Evolutionary conservation across 352 stramenopile genomes (phyloP), one percentile per base, ranked within the genome.

Genomic region (Phytopythium delawarense): DNA sequence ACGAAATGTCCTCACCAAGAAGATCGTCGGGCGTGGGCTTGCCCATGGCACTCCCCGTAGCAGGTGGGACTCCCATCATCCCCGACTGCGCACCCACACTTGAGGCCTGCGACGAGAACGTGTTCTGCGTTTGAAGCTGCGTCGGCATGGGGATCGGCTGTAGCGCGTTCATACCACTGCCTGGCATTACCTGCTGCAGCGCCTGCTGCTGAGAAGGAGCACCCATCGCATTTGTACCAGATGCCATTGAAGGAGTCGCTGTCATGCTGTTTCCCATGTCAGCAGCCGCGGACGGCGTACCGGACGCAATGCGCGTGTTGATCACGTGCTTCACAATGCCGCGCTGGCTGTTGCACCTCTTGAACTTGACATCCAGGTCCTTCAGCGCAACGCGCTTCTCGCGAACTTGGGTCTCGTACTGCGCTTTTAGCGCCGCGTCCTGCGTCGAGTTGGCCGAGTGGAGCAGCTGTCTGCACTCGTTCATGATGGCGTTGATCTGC

Each of bases 321-420:
- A 93, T 92, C 48, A 93, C 84, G 58, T 88, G 75, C 63, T 89
- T 87, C n/a, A 95, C 82, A 58, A 93, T 88, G 16, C 84, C 81
- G 23, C 86, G 75, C 63, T 95, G 87, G 39, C 73, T 90, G 28
- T 76, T 81, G 63, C 82, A 93, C 62, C 84, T 81, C 56, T 89
- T 90, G 64, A 89, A 92, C 58, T 91, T 89, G 44, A 86, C 77
- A 63, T 92, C 81, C 4, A 93, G 59, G 60, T 89, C 81, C 63
- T 93, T 89, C 5, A 93, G 71, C 52, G 76, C 81, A 23, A 74
- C 61, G 25, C 76, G 79, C 66, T 91, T 91, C 40, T 88, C 79
- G 50, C 88, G 79, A 21, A 89, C 84, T 68, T 91, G 75, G 9
- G 68, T 63, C 66, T 95, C 81, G 52, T 89, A 86, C 40, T 89